Evolutionary conservation across 2,329 filamentous ascomycete species (phyloP), one percentile per base, ranked within the genome.

Genomic region (Botryotinia globosa): DNA sequence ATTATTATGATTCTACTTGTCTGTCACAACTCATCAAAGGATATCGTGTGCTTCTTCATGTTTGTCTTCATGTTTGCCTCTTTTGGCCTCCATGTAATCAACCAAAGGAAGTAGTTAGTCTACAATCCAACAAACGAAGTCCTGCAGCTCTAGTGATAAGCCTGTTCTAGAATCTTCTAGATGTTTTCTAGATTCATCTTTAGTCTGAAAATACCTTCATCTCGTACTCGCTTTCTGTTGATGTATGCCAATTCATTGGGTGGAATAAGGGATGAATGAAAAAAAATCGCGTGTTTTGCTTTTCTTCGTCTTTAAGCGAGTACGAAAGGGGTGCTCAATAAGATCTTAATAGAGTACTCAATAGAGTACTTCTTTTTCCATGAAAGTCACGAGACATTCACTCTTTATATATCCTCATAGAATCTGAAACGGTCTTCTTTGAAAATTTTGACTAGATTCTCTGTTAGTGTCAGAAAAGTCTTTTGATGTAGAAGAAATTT

Each of bases 251-350:
- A 20, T 66, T 66, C 32, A 54, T 48, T 51, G 25, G 16, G 18
- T 51, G 45, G 18, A 18, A 6, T 4, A 37, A 14, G 32, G 10
- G 37, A 25, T 54, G 45, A 32, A 39, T 12, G 45, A 45, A 9
- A 14, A 39, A 37, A 37, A 29, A 44, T 22, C 3, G 8, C 32
- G 39, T 22, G 16, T 22, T 45, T 25, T 45, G 25, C 29, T 69
- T 37, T 45, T 69, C 7, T 44, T 45, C n/a, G 20, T 14, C 12
- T n/a, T 44, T 62, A 62, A 66, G 69, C 61, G 61, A 66, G 59
- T 37, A 16, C 37, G 25, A 71, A 71, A 71, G 45, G 61, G 48
- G 69, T 51, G 25, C 7, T 66, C 69, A 71, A 71, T 71, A 66
- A 51, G 48, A 42, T 54, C 69, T 44, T 34, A 58, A 71, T 66